Base-by-base conservation (phyloP, 495 filamentous ascomycete species). In the Aspergillus coremiiformis region DNA sequence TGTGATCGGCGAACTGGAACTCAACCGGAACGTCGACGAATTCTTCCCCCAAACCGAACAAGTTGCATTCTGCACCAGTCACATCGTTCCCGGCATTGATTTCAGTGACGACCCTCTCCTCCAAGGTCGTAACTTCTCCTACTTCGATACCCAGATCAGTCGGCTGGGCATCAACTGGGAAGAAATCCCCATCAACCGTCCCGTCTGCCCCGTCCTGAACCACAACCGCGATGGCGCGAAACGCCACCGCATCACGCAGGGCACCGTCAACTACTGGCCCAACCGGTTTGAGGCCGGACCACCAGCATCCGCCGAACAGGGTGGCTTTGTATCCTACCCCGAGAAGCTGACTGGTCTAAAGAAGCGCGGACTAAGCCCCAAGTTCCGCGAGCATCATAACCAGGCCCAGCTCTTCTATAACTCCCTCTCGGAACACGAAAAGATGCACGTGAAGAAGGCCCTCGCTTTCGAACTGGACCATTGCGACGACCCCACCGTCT, bases 231-330 rank as follows among this genome's bases (percentile, higher is more conserved):
- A 73, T 14, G 70, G 70, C 9, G 58, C 65, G 0, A 60, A 60
- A 54, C 60, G 51, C 32, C 76, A 78, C 52, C 69, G 71, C 20
- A 83, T 85, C 60, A 77, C 74, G 27, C 80, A 78, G 57, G 87
- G 89, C 51, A 83, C 73, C 1, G 83, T 90, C 56, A 94, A 92
- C 70, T 95, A 95, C 73, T 95, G 85, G 85, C 89, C 90, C 17
- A 95, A 95, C 66, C 80, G 89, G 2, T 87, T 80, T 54, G 75
- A 81, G 3, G 73, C 77, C 7, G 71, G 75, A 21, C 83, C 84
- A 0, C 84, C 89, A 1, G 82, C 84, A 0, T 67, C 60, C 7
- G 57, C 59, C 5, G 64, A 78, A 14, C 76, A 87, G 55, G 84
- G 83, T 17, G 86, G 78, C 19, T 92, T 88, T 56, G 66, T 78